These are phyloP conservation scores for Sphaceloma murrayae DNA, from an alignment of 2,329 filamentous ascomycete species.

Conservation along the genomic window DNA sequence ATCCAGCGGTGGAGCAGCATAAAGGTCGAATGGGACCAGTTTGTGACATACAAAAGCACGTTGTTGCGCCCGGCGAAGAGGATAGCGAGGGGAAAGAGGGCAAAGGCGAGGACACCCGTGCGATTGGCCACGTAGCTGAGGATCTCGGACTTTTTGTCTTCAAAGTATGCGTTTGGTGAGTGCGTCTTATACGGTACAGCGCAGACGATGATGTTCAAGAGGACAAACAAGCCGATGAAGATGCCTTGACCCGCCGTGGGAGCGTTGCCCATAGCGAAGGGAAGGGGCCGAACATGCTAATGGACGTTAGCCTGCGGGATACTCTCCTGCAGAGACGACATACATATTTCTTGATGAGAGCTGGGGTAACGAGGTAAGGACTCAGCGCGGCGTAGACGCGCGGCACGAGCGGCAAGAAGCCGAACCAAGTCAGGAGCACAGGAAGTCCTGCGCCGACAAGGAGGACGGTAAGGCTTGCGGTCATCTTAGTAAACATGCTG, in stretches of 20 bases:
- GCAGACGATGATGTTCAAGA: slow-evolving; percentile 27
- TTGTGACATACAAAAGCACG: slow-evolving; percentile 40
- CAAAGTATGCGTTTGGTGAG: slow-evolving; percentile 25
- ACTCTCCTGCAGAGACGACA: background rate
- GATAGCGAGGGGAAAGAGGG: slow-evolving; percentile 35
- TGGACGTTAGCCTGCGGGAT: background rate
- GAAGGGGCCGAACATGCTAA: background rate
- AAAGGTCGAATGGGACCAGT: slow-evolving; percentile 43
- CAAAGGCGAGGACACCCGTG: slow-evolving; percentile 35
- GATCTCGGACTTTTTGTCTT: slow-evolving; percentile 24
- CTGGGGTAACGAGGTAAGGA: slow-evolving; percentile 16
- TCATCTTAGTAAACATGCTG: background rate
- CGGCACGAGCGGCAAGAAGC: slow-evolving; percentile 16
- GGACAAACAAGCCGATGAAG: slow-evolving; percentile 25
- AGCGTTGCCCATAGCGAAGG: slow-evolving; percentile 2
- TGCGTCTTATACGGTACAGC: slow-evolving; percentile 21
- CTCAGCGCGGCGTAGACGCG: background rate
- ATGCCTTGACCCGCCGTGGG: slow-evolving; percentile 21
- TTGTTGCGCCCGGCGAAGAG: slow-evolving; percentile 42
- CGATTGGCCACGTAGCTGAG: slow-evolving; percentile 33
- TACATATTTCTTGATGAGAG: slow-evolving; percentile 15
- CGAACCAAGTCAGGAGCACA: slow-evolving; percentile 19
- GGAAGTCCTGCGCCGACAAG: slow-evolving; percentile 21
- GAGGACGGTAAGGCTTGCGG: slow-evolving; percentile 20
- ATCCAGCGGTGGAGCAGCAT: slow-evolving; percentile 44